Conservation (phyloP, 345 rosid genomes). For the Salix viminalis region DNA sequence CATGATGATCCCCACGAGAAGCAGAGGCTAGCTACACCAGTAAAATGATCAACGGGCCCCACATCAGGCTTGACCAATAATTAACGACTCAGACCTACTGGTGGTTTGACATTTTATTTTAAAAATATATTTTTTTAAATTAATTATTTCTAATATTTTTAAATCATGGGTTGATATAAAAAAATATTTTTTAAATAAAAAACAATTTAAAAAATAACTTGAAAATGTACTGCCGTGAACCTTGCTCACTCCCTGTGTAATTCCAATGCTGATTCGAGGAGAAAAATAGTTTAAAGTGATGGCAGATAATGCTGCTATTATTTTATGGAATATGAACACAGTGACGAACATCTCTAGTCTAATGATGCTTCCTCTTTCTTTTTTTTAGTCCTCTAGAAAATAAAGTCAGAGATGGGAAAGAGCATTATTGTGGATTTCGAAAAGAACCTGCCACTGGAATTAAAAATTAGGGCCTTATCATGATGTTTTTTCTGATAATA, state of each 20-base stretch:
- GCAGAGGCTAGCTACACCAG: neutral
- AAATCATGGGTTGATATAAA: too few species aligned
- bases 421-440: neutral
- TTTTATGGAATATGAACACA: neutral
- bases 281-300: neutral
- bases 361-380: neutral
- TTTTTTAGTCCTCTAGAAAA: neutral
- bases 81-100: neutral
- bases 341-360: neutral
- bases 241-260: neutral
- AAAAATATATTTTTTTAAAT: too few species aligned
- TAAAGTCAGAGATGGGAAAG: neutral
- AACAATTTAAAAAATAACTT: too few species aligned
- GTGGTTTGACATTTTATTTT: too few species aligned
- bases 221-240: neutral
- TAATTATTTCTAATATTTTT: too few species aligned
- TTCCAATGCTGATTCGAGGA: neutral
- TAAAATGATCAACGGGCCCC: neutral
- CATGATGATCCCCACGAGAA: constrained; percentile 6
- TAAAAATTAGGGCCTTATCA: neutral
- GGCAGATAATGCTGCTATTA: neutral
- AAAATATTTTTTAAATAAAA: too few species aligned
- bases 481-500: neutral
- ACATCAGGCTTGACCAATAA: neutral
- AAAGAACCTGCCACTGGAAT: neutral